phyloP scores from a whole-genome alignment of 805 yeast species.

The Metschnikowia shivogae region DNA sequence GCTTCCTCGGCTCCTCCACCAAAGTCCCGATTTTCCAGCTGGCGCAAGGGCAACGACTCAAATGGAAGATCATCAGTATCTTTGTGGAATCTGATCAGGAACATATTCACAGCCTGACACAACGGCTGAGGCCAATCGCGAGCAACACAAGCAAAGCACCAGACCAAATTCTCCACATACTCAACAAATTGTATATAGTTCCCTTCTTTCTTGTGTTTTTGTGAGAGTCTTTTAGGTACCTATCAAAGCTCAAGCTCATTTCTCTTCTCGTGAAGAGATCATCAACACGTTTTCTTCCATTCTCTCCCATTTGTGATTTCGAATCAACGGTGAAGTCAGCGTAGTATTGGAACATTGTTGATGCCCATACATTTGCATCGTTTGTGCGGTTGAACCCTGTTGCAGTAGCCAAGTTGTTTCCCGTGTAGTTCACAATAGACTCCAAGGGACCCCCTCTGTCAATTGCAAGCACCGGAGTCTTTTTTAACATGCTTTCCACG shows the following conservation, averaged over 20 bases:
- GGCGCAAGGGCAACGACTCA: neutral
- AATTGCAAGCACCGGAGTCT: constrained; percentile 80
- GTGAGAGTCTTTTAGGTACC: constrained; percentile 12
- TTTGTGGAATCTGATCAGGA: constrained; percentile 15
- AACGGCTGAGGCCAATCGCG: neutral
- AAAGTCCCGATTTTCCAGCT: neutral
- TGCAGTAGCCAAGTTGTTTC: constrained; percentile 30
- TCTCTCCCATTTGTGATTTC: constrained; percentile 27
- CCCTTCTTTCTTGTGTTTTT: constrained; percentile 8
- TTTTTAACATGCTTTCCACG: constrained; percentile 83
- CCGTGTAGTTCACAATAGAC: constrained; percentile 46
- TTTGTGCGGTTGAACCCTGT: constrained; percentile 62
- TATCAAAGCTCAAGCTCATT: constrained; percentile 34
- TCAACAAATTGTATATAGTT: constrained; percentile 4
- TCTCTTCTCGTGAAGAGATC: constrained; percentile 42
- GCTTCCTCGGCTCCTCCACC: neutral
- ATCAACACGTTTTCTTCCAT: constrained; percentile 36
- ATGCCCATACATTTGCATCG: constrained; percentile 49
- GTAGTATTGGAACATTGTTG: constrained; percentile 41
- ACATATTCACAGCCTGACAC: constrained; percentile 2
- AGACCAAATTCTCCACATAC: constrained; percentile 14
- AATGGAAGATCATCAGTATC: neutral
- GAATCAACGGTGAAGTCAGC: constrained; percentile 17
- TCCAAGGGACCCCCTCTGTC: constrained; percentile 93
- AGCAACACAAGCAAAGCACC: neutral